Base-by-base conservation (phyloP, 192 early-diverging fungal genomes). In the Rhizoclosmatium sp. region DNA sequence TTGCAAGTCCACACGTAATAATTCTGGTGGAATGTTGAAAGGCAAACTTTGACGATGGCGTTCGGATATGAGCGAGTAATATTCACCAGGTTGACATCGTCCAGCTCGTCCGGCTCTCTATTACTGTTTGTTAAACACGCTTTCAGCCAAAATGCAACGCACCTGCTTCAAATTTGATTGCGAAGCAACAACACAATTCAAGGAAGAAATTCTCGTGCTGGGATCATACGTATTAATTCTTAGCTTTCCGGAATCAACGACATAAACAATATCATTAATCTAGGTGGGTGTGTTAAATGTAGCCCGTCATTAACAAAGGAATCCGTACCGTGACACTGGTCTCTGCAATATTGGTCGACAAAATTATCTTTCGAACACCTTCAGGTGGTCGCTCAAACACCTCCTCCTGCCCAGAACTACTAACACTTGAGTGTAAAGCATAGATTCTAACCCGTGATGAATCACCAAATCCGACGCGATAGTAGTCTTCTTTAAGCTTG, bases 61-160 rank as follows among this genome's bases (percentile, higher is more conserved):
- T 83, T 40, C 86, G 81, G 56, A 93, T 82, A 77, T 83, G 80
- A 45, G 85, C 69, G 91, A 84, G 71, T 80, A 88, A 75, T 88
- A 88, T 47, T 82, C 56, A 70, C 83, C 97, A 21, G 88, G 87
- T 65, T 91, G 91, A 7, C 91, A 89, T 31, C 97, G 89, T 10
- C 97, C 97, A 3, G 97, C 97, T 68, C 96, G 91, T n/a, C 96
- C 97, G 47, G 88, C 83, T 23, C 96, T 85, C 78, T 94, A 80
- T 44, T 87, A 70, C 92, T 92, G 58, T 0, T 79, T 79, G 3
- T 83, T 92, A 3, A 91, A 80, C 16, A 82, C 21, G 47, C 82
- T 87, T 71, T 86, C 31, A 31, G 31, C 31, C 31, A 31, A 31
- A 31, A 31, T 31, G 9, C 21, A 9, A 59, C 41, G 19, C 14